Evolutionary conservation across 805 yeast species (phyloP), one percentile per base, ranked within the genome.

Genomic region (Starmerella gropengiesseri): DNA sequence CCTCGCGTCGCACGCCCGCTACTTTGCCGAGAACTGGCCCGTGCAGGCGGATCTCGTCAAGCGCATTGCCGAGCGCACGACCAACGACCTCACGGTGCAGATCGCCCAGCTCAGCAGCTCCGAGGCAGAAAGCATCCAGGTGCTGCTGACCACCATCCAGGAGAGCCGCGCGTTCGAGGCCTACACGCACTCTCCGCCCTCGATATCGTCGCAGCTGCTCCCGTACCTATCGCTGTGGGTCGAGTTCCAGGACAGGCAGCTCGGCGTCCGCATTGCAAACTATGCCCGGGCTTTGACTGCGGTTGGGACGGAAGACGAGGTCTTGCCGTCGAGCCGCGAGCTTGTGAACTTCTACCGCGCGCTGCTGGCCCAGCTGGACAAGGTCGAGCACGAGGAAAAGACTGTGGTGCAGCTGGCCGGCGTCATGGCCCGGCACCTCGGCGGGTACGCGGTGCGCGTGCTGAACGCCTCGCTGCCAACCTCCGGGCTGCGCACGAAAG

Each of bases 161-260:
- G 78, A 75, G 33, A 79, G 96, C 0, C 62, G 85, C 16, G 94
- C 86, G 34, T 91, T 91, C 61, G 98, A 91, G 55, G 72, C 70
- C 47, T 78, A 66, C 50, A 51, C 65, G 5, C 50, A 66, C 23
- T 61, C 70, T 43, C 62, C 64, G 16, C 60, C 61, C 51, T 67
- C 61, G 40, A 73, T 75, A 44, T 83, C 79, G 31, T 69, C 66
- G 35, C 76, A 78, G 26, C 87, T 91, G 58, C 94, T 84, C 58
- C 95, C 96, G 1, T 84, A 81, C 57, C 66, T 91, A 36, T 73
- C 73, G 30, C 61, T 84, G 12, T 91, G 97, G 96, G 78, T 91
- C 9, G 76, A 76, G 16, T 81, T 84, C 55, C 97, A 91, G 61
- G 86, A 83, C 48, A 65, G 70, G 8, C 58, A 69, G 25, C 67